A percentile compares a stretch with the other conserved stretches of the same genome.
Evolutionary conservation across 2,329 filamentous ascomycete species (phyloP).

Genomic region (Pseudocercospora crystallina): DNA sequence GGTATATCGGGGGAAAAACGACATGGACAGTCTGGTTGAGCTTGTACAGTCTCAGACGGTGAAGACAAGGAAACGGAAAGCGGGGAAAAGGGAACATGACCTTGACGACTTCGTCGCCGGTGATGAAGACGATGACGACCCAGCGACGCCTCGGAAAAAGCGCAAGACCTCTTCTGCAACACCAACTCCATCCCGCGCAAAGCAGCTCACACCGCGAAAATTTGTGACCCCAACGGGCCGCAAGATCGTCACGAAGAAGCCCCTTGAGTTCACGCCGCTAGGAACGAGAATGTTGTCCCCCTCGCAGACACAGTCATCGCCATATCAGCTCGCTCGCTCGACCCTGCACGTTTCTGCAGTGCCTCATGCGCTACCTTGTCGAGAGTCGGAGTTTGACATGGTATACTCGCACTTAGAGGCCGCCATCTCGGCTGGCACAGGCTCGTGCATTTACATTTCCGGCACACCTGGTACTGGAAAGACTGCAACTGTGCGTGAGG

Average conservation of each 20-base stretch:
- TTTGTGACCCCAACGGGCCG: constrained; percentile 66
- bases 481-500: constrained; percentile 94
- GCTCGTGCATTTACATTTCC: constrained; percentile 97
- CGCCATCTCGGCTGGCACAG: constrained; percentile 88
- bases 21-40: constrained; percentile 65
- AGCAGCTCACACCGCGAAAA: constrained; percentile 51
- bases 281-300: constrained; percentile 82
- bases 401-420: constrained; percentile 93
- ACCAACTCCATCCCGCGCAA: constrained; percentile 45
- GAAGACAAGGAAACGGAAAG: constrained; percentile 58
- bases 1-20: constrained; percentile 67
- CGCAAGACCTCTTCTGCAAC: constrained; percentile 49
- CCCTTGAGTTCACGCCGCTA: constrained; percentile 92
- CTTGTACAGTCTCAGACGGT: constrained; percentile 72
- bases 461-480: constrained; percentile 98
- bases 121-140: constrained; percentile 38
- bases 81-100: constrained; percentile 35
- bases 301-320: constrained; percentile 72
- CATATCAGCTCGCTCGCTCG: constrained; percentile 86
- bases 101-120: constrained; percentile 48
- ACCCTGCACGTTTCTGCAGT: constrained; percentile 92
- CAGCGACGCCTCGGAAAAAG: constrained; percentile 49
- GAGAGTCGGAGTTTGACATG: constrained; percentile 84
- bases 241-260: constrained; percentile 75
- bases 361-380: constrained; percentile 82